Evolutionary conservation across 306 rosid genomes (phyloP).

Genomic region (Trifolium dubium): DNA sequence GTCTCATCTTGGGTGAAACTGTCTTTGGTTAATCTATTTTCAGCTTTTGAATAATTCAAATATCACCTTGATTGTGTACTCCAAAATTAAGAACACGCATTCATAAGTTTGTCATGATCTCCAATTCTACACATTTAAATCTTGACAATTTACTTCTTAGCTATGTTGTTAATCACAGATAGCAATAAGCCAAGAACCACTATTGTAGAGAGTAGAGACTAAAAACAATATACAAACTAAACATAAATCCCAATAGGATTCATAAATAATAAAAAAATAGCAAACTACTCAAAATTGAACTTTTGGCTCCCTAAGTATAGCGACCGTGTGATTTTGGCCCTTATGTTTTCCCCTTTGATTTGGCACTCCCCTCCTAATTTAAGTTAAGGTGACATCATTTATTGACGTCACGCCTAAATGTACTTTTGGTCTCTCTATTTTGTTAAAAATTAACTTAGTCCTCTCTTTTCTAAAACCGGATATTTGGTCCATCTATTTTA

Average conservation of each 20-base stretch:
- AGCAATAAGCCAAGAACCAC: not conserved
- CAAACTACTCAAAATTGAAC: too few species aligned
- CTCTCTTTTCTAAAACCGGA: too few species aligned
- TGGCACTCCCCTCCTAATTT: too few species aligned
- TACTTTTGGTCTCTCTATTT: too few species aligned
- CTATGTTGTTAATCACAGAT: not conserved
- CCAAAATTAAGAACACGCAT: not conserved
- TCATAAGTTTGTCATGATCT: not conserved
- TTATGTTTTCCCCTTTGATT: too few species aligned
- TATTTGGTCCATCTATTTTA: too few species aligned
- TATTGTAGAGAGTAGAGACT: not conserved
- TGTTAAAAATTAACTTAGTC: too few species aligned
- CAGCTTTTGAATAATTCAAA: conserved; percentile 3
- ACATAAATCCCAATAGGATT: not conserved
- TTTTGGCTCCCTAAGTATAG: too few species aligned
- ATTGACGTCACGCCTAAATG: too few species aligned
- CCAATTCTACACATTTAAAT: not conserved
- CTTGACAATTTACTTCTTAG: not conserved
- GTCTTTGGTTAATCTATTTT: not conserved
- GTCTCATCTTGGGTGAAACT: not conserved
- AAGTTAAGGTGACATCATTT: too few species aligned
- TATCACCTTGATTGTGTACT: not conserved
- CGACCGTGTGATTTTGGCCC: too few species aligned
- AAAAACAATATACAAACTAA: not conserved
- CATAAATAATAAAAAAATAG: too few species aligned